Evolutionary conservation across 495 filamentous ascomycete genomes (phyloP), one percentile per base, ranked within the genome.

Genomic region (Penicillium arizonense): DNA sequence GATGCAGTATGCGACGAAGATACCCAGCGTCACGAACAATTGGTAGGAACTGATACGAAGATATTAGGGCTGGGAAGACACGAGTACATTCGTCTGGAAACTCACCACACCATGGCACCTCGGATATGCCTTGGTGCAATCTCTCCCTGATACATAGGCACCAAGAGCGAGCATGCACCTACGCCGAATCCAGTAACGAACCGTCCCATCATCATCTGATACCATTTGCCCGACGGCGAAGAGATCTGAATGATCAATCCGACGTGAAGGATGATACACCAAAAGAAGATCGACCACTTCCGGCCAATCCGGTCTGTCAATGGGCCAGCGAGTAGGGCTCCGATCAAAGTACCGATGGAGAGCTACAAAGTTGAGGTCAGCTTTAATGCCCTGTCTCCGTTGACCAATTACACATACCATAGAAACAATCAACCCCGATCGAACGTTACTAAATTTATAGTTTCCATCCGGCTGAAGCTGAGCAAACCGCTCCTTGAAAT

Each of bases 1-100:
- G 71, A 93, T 82, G 70, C 86, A 85, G 62, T 89, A 81, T 45
- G 88, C 86, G 7, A 84, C 75, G 69, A 90, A 89, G 58, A 93
- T 94, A 33, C 90, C 90, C 40, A 90, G 68, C 0, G 90, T 93
- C 67, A 95, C 87, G 73, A 93, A 90, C 5, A 94, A 77, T 69
- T 94, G 89, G 69, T 95, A 93, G 62, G 68, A 68, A 38, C 70
- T 70, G 42, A 40, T 4, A 23, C 5, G 35, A 11, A 14, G 21
- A 43, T 18, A 43, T 30, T 30, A 30, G 28, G 28, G 28, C 28
- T 30, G 28, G 8, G 18, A 18, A 30, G 28, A 2, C 5, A 30
- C 9, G 28, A 30, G 5, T 30, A 30, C 28, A 8, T 30, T 30
- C 28, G 20, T 42, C 7, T 43, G 21, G 23, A 8, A 30, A 47